Percentiles rank a stretch among this genome's conserved stretches.
These are phyloP conservation scores for Coccomyxa subellipsoidea DNA, from an alignment of 163 green algal species.

Conservation along the genomic window DNA sequence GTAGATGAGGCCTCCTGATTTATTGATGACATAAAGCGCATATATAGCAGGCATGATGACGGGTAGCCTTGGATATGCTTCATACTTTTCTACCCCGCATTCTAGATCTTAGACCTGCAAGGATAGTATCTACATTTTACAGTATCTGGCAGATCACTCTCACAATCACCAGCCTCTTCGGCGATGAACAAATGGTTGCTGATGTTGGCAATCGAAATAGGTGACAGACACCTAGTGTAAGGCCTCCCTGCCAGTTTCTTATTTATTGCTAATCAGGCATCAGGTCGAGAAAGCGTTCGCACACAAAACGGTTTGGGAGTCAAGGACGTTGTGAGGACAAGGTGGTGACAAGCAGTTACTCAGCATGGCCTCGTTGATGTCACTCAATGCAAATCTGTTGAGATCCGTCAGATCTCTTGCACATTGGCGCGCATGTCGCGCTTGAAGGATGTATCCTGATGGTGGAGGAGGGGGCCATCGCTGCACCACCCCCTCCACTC, in stretches of 20 bases:
- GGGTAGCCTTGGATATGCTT: not conserved
- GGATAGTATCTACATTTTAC: not conserved
- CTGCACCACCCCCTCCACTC: not conserved
- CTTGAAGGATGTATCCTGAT: not conserved
- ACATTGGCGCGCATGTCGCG: not conserved
- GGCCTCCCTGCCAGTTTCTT: no score
- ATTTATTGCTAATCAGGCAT: no score
- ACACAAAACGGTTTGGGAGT: no score
- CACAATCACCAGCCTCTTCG: no score
- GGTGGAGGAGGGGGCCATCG: not conserved
- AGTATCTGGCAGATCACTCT: no score
- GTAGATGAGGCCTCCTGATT: conserved; percentile 87
- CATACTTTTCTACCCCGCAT: not conserved
- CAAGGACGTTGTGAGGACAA: not conserved
- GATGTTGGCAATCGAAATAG: no score
- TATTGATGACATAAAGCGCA: conserved; percentile 87
- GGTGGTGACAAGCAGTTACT: not conserved
- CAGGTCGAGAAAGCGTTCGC: no score
- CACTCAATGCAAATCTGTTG: not conserved
- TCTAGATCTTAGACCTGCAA: not conserved
- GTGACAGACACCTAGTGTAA: no score
- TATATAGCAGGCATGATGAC: conserved; percentile 38
- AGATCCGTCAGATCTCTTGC: not conserved
- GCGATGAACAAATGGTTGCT: no score
- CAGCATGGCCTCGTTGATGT: not conserved